Base-by-base conservation (phyloP, 495 filamentous ascomycete genomes). In the Penicillium chermesinum region DNA sequence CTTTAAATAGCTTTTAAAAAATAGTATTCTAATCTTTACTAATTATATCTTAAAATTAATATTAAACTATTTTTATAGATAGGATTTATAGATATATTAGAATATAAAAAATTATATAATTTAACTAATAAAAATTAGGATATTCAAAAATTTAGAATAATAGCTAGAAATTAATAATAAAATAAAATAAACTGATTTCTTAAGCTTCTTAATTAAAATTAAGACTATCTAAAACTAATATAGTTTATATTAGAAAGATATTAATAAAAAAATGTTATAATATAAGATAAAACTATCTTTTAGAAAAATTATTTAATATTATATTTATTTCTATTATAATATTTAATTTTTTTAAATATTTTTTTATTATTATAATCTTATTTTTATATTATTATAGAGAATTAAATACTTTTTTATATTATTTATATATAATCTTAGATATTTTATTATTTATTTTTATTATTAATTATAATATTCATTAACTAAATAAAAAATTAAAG, bases 301-400 rank as follows among this genome's bases (percentile, higher is more conserved):
- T 48, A 40, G 49, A 38, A 48, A 32, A 38, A 34, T 54, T 49
- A 50, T 72, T 49, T 37, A 49, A 38, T 14, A 41, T 30, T 41
- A 52, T 70, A 58, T 69, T 46, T 38, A 71, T 61, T 45, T 61
- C 62, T 38, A 20, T 39, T 27, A 52, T 54, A 7, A 41, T 41
- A 50, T 58, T 63, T 35, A 70, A 42, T 16, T 64, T 63, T 38
- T 74, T 73, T 35, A 59, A 32, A 60, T 73, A 65, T 68, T 52
- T 77, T 61, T 49, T 77, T 62, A 54, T 76, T 73, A 46, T 74
- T 76, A 41, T 70, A 71, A 34, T 30, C 10, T 10, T 30, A 30
- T 30, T 5, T n/a, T n/a, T n/a, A 68, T 61, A 57, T 75, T 62
- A 7, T 65, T 55, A n/a, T n/a, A n/a, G n/a, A 16, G 41, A 19